Evolutionary conservation across 768 basidiomycete genomes (phyloP), one percentile per base, ranked within the genome.

Genomic region (Kondoa malvinella): DNA sequence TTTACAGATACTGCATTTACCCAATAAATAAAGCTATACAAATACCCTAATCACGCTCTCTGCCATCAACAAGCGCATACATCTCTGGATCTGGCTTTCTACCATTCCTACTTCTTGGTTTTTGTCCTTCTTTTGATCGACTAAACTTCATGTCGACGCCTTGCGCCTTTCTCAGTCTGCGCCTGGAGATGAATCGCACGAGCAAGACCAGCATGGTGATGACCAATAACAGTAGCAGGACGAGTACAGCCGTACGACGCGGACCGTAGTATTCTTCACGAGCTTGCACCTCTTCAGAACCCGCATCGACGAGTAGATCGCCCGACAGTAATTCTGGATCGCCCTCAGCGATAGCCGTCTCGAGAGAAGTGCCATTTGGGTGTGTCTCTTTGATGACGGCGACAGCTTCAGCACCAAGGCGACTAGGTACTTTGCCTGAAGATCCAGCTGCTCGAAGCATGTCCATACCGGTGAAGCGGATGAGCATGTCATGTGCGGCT

Each of bases 401-500:
- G 73, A 92, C 88, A 3, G 29, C 56, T 16, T 77, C 78, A 21
- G 27, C 27, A n/a, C 92, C 94, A 31, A 99, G 80, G 57, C 82
- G 83, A 68, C 87, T 89, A 16, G 89, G 86, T 68, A 92, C 87
- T 62, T 78, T 81, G 1, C 89, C 90, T 0, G 88, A 85, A 31
- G 87, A 86, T 26, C 87, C 90, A 1, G 85, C 80, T 68, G 96
- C 82, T 0, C 84, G 81, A 25, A 86, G 82, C 72, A 94, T 88
- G 78, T 97, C 86, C 69, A 92, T 84, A 65, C 85, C 87, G 86
- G 96, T 90, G 80, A 99, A 99, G 15, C 95, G 88, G 56, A 95
- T 83, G 72, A 99, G 92, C 92, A 97, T 96, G 77, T 99, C 95
- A 76, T 96, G 92, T 2, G 92, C 81, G n/a, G 86, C 84, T 65